These are phyloP conservation scores for Fusarium xylarioides DNA, from an alignment of 2,329 filamentous ascomycete genomes.

Conservation along the genomic window DNA sequence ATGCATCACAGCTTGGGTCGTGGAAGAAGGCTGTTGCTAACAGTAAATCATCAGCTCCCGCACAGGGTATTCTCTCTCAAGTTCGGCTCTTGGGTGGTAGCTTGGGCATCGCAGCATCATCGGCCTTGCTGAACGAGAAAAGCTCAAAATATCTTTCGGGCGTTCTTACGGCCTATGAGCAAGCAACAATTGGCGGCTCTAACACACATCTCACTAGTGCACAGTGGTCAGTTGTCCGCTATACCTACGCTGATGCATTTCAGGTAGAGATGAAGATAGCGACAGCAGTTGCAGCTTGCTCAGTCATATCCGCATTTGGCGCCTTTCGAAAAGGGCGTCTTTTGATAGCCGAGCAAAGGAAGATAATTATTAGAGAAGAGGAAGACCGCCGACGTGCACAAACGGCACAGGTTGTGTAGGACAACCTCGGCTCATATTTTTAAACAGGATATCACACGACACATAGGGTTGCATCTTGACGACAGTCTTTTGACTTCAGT, in stretches of 20 bases:
- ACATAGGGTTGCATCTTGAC: not conserved
- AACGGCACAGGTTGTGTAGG: not conserved
- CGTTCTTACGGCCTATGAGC: constrained; percentile 42
- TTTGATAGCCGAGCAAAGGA: constrained; percentile 32
- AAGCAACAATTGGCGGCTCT: constrained; percentile 39
- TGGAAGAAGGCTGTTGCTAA: constrained; percentile 24
- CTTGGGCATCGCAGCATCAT: constrained; percentile 63
- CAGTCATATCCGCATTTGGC: constrained; percentile 51
- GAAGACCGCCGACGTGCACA: constrained; percentile 23
- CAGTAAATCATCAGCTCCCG: constrained; percentile 50
- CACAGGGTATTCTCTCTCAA: constrained; percentile 63
- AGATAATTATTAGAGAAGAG: constrained; percentile 28
- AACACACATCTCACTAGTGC: constrained; percentile 35
- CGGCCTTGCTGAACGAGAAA: constrained; percentile 54
- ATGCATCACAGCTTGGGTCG: not conserved
- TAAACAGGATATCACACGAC: not conserved
- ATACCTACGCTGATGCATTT: constrained; percentile 57
- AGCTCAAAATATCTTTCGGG: constrained; percentile 41
- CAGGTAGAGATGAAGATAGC: constrained; percentile 58
- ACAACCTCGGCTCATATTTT: not conserved
- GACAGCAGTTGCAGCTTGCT: constrained; percentile 52
- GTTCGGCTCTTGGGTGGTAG: constrained; percentile 62
- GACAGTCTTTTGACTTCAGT: not conserved
- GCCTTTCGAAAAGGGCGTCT: constrained; percentile 48
- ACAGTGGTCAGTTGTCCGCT: constrained; percentile 47